A percentile compares a stretch with the other conserved stretches of the same genome.
Conservation (phyloP, 306 rosid genomes). For the Cyamopsis tetragonoloba region DNA sequence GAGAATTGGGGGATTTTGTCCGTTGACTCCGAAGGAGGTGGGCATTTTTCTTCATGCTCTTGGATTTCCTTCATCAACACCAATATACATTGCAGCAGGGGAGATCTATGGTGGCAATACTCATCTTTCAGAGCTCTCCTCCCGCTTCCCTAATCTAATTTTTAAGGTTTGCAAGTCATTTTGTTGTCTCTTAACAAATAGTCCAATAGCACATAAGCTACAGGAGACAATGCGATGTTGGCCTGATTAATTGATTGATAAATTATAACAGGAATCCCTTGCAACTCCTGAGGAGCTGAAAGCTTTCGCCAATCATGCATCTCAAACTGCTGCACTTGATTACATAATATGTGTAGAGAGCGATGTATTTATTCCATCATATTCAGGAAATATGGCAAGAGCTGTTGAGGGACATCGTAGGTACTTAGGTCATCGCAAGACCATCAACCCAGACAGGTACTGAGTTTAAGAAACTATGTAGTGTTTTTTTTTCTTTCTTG, state of each 20-base stretch:
- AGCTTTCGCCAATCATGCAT: conserved; percentile 74
- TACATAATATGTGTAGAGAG: conserved; percentile 86
- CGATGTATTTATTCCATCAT: conserved; percentile 79
- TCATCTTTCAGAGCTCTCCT: conserved; percentile 71
- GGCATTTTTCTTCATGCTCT: conserved; percentile 88
- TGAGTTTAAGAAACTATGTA: conserved; percentile 7
- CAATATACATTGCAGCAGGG: conserved; percentile 90
- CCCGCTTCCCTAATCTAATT: conserved; percentile 70
- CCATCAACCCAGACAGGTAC: conserved; percentile 83
- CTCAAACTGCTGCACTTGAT: conserved; percentile 92
- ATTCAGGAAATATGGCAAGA: conserved; percentile 96
- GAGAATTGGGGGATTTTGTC: conserved; percentile 83
- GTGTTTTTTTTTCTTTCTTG: neutral
- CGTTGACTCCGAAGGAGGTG: conserved; percentile 87
- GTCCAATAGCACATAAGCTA: conserved; percentile 23
- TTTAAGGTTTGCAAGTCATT: conserved; percentile 53
- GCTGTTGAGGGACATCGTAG: conserved; percentile 97
- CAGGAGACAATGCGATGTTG: conserved; percentile 19
- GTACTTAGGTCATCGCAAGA: conserved; percentile 83
- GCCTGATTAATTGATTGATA: conserved; percentile 25
- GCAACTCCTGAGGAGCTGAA: conserved; percentile 70
- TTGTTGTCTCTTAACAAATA: conserved; percentile 4
- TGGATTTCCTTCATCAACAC: conserved; percentile 71
- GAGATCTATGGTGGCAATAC: conserved; percentile 82
- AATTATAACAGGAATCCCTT: conserved; percentile 72